These are phyloP conservation scores for Aspergillus cavernicola DNA, from an alignment of 495 filamentous ascomycete species.

Conservation along the genomic window DNA sequence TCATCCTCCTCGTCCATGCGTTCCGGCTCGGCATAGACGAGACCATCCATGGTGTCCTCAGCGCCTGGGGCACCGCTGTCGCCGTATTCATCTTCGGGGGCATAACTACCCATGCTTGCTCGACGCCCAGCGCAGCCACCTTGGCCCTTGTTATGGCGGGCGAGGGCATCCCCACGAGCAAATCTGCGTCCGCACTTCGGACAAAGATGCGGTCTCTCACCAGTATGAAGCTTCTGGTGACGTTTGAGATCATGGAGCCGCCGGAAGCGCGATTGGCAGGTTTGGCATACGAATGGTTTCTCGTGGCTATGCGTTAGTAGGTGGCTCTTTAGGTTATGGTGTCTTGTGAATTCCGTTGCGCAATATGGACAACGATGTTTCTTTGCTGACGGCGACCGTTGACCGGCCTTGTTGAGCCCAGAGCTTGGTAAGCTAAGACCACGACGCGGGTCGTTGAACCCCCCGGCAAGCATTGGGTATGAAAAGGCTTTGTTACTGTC, in stretches of 20 bases:
- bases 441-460: slow-evolving; percentile 50
- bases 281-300: slow-evolving; percentile 90
- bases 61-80: slow-evolving; percentile 47
- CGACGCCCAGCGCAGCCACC: slow-evolving; percentile 91
- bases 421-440: slow-evolving; percentile 75
- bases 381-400: slow-evolving; percentile 72
- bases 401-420: slow-evolving; percentile 55
- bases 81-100: slow-evolving; percentile 69
- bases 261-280: slow-evolving; percentile 85
- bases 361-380: slow-evolving; percentile 97
- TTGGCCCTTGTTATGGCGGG: slow-evolving; percentile 91
- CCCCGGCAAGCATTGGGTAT: slow-evolving; percentile 47
- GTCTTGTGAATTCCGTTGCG: slow-evolving; percentile 91
- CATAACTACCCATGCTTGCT: slow-evolving; percentile 82
- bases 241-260: slow-evolving; percentile 93
- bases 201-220: slow-evolving; percentile 91
- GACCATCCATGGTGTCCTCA: slow-evolving; percentile 73
- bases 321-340: slow-evolving; percentile 99
- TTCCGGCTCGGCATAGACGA: slow-evolving; percentile 61
- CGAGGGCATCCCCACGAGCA: slow-evolving; percentile 90
- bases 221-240: slow-evolving; percentile 93
- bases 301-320: slow-evolving; percentile 97
- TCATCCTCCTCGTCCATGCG: slow-evolving; percentile 66
- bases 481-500: slow-evolving; percentile 52
- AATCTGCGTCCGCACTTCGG: slow-evolving; percentile 91